These are phyloP conservation scores for Microbotryum violaceum DNA, from an alignment of 1,284 basidiomycete species.

Conservation along the genomic window DNA sequence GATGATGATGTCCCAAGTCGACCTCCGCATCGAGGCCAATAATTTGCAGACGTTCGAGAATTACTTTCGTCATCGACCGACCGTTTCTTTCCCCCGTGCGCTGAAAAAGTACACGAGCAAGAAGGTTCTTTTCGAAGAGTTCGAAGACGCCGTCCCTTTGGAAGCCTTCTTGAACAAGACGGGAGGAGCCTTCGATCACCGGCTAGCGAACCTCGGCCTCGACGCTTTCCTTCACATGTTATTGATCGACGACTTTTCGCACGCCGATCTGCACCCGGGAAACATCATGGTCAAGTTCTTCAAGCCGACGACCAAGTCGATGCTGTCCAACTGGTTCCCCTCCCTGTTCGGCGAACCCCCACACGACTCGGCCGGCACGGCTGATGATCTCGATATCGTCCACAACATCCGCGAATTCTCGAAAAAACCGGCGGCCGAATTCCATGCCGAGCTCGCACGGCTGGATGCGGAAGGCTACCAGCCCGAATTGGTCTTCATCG, in stretches of 20 bases:
- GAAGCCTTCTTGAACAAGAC: constrained; percentile 82
- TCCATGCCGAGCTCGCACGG: constrained; percentile 61
- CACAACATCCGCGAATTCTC: constrained; percentile 48
- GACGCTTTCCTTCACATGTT: constrained; percentile 64
- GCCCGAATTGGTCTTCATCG: constrained; percentile 92
- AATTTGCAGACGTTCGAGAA: constrained; percentile 79
- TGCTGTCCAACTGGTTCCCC: constrained; percentile 32
- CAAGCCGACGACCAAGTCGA: constrained; percentile 37
- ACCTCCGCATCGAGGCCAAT: constrained; percentile 80
- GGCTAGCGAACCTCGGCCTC: constrained; percentile 76
- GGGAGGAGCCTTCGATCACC: constrained; percentile 81
- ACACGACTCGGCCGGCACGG: constrained; percentile 42
- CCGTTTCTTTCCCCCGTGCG: constrained; percentile 83
- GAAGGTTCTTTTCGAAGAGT: constrained; percentile 85
- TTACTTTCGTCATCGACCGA: constrained; percentile 68
- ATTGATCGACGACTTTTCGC: constrained; percentile 94
- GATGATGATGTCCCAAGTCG: constrained; percentile 97
- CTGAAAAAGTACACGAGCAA: constrained; percentile 68
- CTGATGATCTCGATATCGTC: constrained; percentile 51
- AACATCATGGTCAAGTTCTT: constrained; percentile 39
- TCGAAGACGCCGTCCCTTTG: constrained; percentile 82
- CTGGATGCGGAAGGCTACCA: constrained; percentile 70
- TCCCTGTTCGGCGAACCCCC: constrained; percentile 47
- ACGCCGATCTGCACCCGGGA: constrained; percentile 68
- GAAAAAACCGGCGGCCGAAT: constrained; percentile 51